These are phyloP conservation scores for Decorospora gaudefroyi DNA, from an alignment of 2,329 filamentous ascomycete genomes.

Conservation along the genomic window DNA sequence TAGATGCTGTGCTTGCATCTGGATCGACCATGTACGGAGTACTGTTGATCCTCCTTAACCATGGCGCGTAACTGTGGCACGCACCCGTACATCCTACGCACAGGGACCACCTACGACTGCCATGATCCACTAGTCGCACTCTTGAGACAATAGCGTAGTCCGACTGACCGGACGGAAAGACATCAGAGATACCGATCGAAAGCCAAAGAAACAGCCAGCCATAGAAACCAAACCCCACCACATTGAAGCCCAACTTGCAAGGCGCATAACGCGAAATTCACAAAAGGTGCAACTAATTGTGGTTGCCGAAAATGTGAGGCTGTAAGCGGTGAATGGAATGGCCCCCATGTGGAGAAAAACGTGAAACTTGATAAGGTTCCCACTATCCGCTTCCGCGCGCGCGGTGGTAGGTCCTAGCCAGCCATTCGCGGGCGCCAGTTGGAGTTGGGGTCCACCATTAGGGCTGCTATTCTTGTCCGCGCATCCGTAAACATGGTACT, in stretches of 20 bases:
- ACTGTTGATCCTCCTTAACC: constrained; percentile 31
- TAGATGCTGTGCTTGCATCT: constrained; percentile 15
- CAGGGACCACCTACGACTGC: too few species aligned
- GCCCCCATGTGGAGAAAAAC: constrained; percentile 27
- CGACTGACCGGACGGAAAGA: constrained; percentile 34
- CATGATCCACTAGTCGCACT: constrained; percentile 30
- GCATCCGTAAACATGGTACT: too few species aligned
- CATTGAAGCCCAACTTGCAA: constrained; percentile 38
- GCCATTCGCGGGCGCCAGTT: too few species aligned
- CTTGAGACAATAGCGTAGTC: constrained; percentile 28
- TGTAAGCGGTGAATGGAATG: constrained; percentile 37
- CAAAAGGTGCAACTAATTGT: constrained; percentile 23
- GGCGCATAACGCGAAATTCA: constrained; percentile 23
- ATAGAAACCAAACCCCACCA: too few species aligned
- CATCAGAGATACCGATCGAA: constrained; percentile 24
- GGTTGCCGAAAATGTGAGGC: constrained; percentile 39
- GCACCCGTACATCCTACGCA: too few species aligned
- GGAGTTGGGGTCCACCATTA: too few species aligned
- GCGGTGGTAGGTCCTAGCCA: too few species aligned
- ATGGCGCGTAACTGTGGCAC: constrained; percentile 31
- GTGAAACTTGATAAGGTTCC: too few species aligned
- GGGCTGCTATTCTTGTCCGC: constrained; percentile 29
- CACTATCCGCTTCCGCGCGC: constrained; percentile 30
- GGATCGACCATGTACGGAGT: constrained; percentile 30
- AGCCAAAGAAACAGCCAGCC: constrained; percentile 14